Base-by-base conservation (phyloP, 345 rosid genomes). In the Gossypium arboreum region DNA sequence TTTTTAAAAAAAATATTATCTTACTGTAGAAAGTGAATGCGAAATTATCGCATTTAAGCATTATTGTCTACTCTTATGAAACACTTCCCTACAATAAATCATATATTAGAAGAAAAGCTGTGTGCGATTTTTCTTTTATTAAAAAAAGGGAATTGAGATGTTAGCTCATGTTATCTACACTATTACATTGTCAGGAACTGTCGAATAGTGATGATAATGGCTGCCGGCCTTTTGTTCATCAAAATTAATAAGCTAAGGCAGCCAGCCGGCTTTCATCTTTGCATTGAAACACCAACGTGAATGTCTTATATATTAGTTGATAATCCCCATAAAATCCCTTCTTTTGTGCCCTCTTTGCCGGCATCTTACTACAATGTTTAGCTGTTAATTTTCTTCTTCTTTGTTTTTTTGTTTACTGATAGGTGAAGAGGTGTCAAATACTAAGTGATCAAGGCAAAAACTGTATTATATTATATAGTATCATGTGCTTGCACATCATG, bases 271-370 rank as follows among this genome's bases (percentile, higher is more conserved):
- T 24, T 48, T 47, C 7, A 22, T 15, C 72, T 48, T 48, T 68
- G 22, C 72, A 48, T 54, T 48, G 25, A 55, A 55, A 68, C 58
- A 11, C 9, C 57, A 68, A 68, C 58, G 44, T 68, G 72, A 48
- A 16, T 48, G 72, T 68, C 72, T 48, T 47, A 24, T 68, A 34
- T 58, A 58, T 10, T 5, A 58, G 34, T 27, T 57, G 61, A 20
- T 57, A 2, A 57, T 57, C 59, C 59, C 59, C 59, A 55, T 18
- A 9, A 22, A 71, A 71, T 71, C 67, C 72, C 78, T 76, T 27
- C 58, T 69, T 78, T 66, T 71, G 71, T 76, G 72, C 77, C 79
- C 82, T 57, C 72, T 76, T 75, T 73, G 86, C 86, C 86, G 83
- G 81, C 84, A 72, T n/a, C 73, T 25, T 50, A 62, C 45, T 68